A percentile compares a stretch with the other conserved stretches of the same genome.
Conservation (phyloP, 176 grass and related monocot genomes). For the Chrysopogon serrulatus region DNA sequence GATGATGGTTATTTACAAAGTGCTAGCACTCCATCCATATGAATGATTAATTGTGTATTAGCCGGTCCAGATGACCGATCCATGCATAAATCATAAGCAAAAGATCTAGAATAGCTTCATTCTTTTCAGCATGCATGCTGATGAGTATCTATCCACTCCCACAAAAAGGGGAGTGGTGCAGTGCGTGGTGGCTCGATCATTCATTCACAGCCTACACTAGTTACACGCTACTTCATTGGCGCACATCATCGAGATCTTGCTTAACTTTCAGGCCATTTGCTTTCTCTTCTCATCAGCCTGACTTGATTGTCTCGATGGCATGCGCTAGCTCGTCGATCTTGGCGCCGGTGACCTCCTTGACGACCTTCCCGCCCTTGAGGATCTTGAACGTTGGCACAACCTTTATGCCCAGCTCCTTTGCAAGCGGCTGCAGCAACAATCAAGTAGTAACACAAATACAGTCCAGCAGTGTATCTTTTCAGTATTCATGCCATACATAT, state of each 20-base stretch:
- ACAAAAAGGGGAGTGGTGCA: background rate
- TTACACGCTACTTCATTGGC: background rate
- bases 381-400: constrained; percentile 99
- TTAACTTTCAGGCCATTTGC: constrained; percentile 12
- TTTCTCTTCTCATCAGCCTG: constrained; percentile 22
- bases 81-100: background rate
- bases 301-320: constrained; percentile 68
- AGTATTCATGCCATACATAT: background rate
- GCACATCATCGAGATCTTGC: background rate
- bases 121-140: background rate
- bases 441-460: too few species aligned
- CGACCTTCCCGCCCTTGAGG: constrained; percentile 78
- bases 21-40: too few species aligned
- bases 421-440: constrained; percentile 64
- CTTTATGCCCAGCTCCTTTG: constrained; percentile 84
- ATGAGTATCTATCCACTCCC: background rate
- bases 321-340: constrained; percentile 73
- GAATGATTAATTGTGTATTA: too few species aligned
- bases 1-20: too few species aligned
- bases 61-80: too few species aligned
- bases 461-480: too few species aligned
- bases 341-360: constrained; percentile 86
- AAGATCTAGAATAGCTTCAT: background rate
- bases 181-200: too few species aligned
- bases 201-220: too few species aligned